A percentile compares a stretch with the other conserved stretches of the same genome.
Conservation (phyloP, 768 basidiomycete species). For the Leccinum incarnatum region DNA sequence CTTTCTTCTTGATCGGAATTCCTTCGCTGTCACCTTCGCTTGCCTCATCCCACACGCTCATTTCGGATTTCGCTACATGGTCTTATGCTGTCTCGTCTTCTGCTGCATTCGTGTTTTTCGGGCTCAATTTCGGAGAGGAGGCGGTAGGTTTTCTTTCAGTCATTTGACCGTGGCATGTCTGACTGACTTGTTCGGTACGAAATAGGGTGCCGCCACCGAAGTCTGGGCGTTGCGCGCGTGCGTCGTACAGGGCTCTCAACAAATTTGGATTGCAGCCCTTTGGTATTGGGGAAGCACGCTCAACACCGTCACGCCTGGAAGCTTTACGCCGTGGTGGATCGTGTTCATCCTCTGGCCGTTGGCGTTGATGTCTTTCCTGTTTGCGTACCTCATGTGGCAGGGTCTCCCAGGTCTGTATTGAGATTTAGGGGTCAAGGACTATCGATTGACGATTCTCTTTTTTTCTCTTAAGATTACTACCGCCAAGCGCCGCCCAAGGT, state of each 20-base stretch:
- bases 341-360: constrained; percentile 81
- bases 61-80: constrained; percentile 85
- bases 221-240: constrained; percentile 91
- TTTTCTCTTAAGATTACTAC: constrained; percentile 65
- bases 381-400: constrained; percentile 80
- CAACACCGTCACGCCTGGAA: constrained; percentile 49
- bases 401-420: constrained; percentile 72
- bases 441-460: constrained; percentile 12
- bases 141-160: constrained; percentile 48
- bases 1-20: constrained; percentile 88
- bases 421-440: not conserved
- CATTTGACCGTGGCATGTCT: not conserved
- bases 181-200: constrained; percentile 1
- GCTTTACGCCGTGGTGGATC: constrained; percentile 81
- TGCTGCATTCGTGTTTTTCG: constrained; percentile 91
- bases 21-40: constrained; percentile 70
- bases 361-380: constrained; percentile 67
- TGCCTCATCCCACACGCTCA: constrained; percentile 55
- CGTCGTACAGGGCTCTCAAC: constrained; percentile 91
- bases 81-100: constrained; percentile 90
- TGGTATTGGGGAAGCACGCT: constrained; percentile 95
- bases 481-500: constrained; percentile 93
- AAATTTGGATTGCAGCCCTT: constrained; percentile 91
- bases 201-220: constrained; percentile 87
- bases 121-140: constrained; percentile 96